These are phyloP conservation scores for Pythium coloratum DNA, from an alignment of 352 stramenopile genomes.

Conservation along the genomic window DNA sequence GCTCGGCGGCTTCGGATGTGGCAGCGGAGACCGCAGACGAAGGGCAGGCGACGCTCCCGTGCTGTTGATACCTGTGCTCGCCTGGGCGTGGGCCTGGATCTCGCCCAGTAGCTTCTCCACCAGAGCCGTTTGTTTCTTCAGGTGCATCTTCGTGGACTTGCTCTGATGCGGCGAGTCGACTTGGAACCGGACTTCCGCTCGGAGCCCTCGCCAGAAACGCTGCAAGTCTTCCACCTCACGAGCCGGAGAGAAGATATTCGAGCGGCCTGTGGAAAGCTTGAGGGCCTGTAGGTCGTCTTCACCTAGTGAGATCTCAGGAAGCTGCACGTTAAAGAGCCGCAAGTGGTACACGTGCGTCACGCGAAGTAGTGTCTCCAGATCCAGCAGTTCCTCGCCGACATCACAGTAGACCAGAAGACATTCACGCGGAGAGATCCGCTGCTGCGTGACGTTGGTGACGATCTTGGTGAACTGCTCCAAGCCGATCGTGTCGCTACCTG, in stretches of 20 bases:
- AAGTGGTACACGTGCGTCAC: slow-evolving; percentile 65
- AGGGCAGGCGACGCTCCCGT: not conserved
- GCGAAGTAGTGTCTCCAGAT: slow-evolving; percentile 50
- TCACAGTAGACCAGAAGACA: slow-evolving; percentile 70
- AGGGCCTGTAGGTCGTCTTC: slow-evolving; percentile 56
- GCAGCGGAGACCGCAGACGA: not conserved
- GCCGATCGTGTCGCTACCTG: slow-evolving; percentile 50
- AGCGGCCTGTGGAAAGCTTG: slow-evolving; percentile 40
- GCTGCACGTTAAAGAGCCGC: slow-evolving; percentile 44
- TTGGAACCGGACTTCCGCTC: slow-evolving; percentile 46
- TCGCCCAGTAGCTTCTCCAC: slow-evolving; percentile 56
- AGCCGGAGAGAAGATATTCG: slow-evolving; percentile 57
- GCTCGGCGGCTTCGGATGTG: not conserved
- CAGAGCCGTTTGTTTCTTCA: slow-evolving; percentile 55
- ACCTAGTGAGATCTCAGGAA: slow-evolving; percentile 49
- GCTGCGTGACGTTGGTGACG: slow-evolving; percentile 56
- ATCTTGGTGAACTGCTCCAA: slow-evolving; percentile 77
- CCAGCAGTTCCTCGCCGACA: slow-evolving; percentile 58
- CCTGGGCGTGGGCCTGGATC: slow-evolving; percentile 22
- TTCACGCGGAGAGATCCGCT: slow-evolving; percentile 46
- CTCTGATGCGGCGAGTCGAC: slow-evolving; percentile 65
- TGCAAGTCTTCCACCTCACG: slow-evolving; percentile 68
- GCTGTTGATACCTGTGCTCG: not conserved
- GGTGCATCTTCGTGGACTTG: slow-evolving; percentile 50
- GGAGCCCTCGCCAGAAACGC: slow-evolving; percentile 60